phyloP scores from a whole-genome alignment of 495 filamentous ascomycete genomes.

The Penicillium psychrofluorescens region DNA sequence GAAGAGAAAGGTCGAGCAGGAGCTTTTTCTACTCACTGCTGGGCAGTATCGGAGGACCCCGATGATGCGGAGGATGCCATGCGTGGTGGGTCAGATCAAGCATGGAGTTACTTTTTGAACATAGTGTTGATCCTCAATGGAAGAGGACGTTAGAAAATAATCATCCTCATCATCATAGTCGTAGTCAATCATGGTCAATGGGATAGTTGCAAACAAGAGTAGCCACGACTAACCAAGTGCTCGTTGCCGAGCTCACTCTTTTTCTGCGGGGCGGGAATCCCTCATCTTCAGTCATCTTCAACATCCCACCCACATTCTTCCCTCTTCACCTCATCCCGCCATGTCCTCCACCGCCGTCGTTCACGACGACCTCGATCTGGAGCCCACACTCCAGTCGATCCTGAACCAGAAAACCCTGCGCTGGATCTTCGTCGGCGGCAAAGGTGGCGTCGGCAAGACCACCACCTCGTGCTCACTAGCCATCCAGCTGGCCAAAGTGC shows the following conservation, averaged over 20 bases:
- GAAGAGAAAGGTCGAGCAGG: slow-evolving; percentile 1
- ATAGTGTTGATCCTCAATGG: too few species aligned
- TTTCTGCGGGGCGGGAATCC: too few species aligned
- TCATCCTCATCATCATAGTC: too few species aligned
- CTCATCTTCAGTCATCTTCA: too few species aligned
- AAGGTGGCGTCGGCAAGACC: slow-evolving; percentile 99
- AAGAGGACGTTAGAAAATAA: too few species aligned
- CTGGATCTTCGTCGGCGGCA: slow-evolving; percentile 99
- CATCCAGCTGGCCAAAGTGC: slow-evolving; percentile 94
- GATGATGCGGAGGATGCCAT: slow-evolving; percentile 37
- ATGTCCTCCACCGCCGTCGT: slow-evolving; percentile 63
- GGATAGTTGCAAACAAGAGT: too few species aligned
- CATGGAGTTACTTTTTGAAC: too few species aligned
- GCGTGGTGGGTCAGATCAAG: background rate
- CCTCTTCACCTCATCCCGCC: background rate
- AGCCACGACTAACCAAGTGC: too few species aligned
- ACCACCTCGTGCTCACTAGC: slow-evolving; percentile 97
- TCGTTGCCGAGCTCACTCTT: too few species aligned
- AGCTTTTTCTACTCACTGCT: slow-evolving; percentile 21
- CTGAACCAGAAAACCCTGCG: slow-evolving; percentile 89
- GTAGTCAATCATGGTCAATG: too few species aligned
- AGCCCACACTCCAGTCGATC: slow-evolving; percentile 89
- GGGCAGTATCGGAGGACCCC: slow-evolving; percentile 32
- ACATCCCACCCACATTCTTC: background rate
- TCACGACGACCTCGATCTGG: slow-evolving; percentile 70